Evolutionary conservation across 2,329 filamentous ascomycete genomes (phyloP), one percentile per base, ranked within the genome.

Genomic region (Phyllosticta citriasiana): DNA sequence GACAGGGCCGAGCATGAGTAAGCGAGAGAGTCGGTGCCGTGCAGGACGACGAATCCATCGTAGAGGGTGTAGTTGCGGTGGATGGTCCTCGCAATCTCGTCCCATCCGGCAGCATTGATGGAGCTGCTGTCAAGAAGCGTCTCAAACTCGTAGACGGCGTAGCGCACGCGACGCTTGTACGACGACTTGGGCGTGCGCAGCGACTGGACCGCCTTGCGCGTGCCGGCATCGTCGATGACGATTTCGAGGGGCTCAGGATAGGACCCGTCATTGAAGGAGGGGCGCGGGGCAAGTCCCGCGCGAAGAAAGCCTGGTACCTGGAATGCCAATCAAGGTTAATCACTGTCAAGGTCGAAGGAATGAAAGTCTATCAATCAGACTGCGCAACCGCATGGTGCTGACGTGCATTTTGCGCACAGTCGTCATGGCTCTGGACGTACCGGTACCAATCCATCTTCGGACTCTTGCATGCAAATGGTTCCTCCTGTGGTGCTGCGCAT

Each of bases 1-100:
- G 89, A 94, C 62, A 97, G 80, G 3, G 92, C 92, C 4, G 91
- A 95, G 64, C 89, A 89, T 4, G 91, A 94, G 75, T 96, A 96
- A 2, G 78, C 89, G 57, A 96, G 79, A 53, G 89, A 95, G 74
- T 96, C 91, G 6, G 91, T 96, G 63, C 91, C 91, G 73, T 96
- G 91, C 35, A 96, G 84, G 51, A 96, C 86, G 24, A 96, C 90
- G 70, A 96, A 96, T 22, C 89, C 91, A 72, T 96, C 92, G 69
- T 91, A 97, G 0, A 90, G 81, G 64, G 87, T 86, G 73, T 96
- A 96, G 74, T 97, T 97, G 65, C 88, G 84, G 67, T 85, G 82
- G 66, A 96, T 84, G n/a, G 88, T 84, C 57, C 81, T 77, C 0
- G 91, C 90, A 70, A 96, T 94, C 70, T 91, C 84, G 10, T 88